Evolutionary conservation across 306 rosid genomes (phyloP).

Genomic region (Quillaja saponaria): DNA sequence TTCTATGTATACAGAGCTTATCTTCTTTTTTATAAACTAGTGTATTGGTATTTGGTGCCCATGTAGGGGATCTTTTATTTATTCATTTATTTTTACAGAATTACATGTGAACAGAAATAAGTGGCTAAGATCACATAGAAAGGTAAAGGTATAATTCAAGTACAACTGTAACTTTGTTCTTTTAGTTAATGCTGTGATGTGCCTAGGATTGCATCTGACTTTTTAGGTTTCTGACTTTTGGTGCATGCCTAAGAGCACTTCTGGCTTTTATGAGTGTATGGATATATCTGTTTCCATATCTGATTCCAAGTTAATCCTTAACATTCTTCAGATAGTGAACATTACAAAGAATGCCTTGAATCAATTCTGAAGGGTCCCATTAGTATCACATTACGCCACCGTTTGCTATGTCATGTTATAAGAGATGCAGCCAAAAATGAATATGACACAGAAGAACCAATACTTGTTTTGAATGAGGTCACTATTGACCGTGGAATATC

Average conservation of each 20-base stretch:
- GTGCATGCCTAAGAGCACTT: too few species aligned
- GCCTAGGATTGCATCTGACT: too few species aligned
- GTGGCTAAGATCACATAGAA: too few species aligned
- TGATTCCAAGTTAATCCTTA: constrained; percentile 47
- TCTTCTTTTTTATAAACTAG: constrained; percentile 1
- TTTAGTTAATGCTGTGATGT: too few species aligned
- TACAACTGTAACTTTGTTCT: too few species aligned
- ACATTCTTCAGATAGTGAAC: constrained; percentile 81
- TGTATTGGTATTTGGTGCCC: too few species aligned
- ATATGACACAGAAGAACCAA: constrained; percentile 82
- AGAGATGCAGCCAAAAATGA: constrained; percentile 81
- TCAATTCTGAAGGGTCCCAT: constrained; percentile 85
- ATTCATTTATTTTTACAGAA: too few species aligned
- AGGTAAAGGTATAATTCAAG: too few species aligned
- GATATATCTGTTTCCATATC: constrained; percentile 17
- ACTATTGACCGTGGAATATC: constrained; percentile 97
- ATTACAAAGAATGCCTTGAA: constrained; percentile 73
- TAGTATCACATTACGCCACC: constrained; percentile 82
- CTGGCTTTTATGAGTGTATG: background rate
- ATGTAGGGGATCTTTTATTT: too few species aligned
- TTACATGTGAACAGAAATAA: too few species aligned
- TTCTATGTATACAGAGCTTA: constrained; percentile 17
- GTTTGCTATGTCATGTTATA: constrained; percentile 76
- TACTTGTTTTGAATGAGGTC: constrained; percentile 87
- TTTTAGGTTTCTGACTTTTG: too few species aligned